Base-by-base conservation (phyloP, 805 yeast genomes). In the Danielia oregonensis region DNA sequence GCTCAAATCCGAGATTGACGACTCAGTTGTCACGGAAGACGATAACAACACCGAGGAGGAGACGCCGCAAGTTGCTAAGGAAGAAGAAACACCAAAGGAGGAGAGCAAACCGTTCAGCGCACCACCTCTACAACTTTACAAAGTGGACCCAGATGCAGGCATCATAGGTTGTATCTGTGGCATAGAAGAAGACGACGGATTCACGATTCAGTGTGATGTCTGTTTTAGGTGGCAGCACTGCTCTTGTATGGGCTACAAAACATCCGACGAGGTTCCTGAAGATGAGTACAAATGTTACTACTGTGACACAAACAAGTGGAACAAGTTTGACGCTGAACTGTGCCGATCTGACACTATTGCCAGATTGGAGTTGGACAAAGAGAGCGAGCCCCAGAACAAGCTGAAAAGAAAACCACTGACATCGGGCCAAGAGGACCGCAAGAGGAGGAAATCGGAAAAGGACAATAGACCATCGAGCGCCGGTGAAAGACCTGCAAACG, bases 201-300 rank as follows among this genome's bases (percentile, higher is more conserved):
- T 86, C 52, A 89, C 95, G 16, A 85, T 93, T 42, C 97, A 93
- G 61, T 93, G 98, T 63, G 96, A 88, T 55, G 72, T 77, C 22
- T 89, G 97, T 58, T 81, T 76, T 57, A 76, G 95, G 42, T 89
- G 97, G 97, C 96, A 89, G 55, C 97, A 89, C 62, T 88, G 93
- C 17, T 69, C 76, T n/a, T 89, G 97, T 59, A 86, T 87, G 76
- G 83, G 82, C 6, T 86, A 85, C 37, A 68, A 68, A 29, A 75
- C 80, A 29, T 77, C 75, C 38, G 82, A 76, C 25, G 80, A 83
- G 32, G 94, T 80, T 0, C 96, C 96, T 0, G 96, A 87, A 36
- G 78, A 77, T 34, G 70, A 61, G 37, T 89, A 84, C 54, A 65
- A 76, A 18, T 89, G 97, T 54, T 85, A 84, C 52, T 70, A 70